Base-by-base conservation (phyloP, 176 grass and related monocot species). In the Carex myosuroides region DNA sequence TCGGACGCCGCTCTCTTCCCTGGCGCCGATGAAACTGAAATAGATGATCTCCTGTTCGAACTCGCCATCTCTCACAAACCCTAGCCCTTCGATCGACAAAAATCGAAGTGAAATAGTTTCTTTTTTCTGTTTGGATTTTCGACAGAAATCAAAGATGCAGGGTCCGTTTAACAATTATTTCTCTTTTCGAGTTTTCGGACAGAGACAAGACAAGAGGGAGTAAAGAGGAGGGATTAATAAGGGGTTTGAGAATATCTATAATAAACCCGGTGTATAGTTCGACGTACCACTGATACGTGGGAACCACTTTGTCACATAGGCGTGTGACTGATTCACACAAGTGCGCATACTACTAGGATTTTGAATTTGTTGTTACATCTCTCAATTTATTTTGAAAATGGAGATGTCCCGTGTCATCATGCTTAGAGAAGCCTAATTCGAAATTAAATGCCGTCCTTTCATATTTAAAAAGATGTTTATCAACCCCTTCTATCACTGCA, bases 1-100 rank as follows among this genome's bases (percentile, higher is more conserved):
- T 84, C 90, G 17, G 76, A 63, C 88, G 72, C 68, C 44, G 83
- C 83, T 44, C 65, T 92, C 89, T 53, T 87, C 14, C 91, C 79
- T 54, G 13, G 79, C 77, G 80, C 58, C 70, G 66, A 78, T 78
- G 30, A 79, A 75, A 62, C 84, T 57, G 88, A 91, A 87, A 93
- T 90, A 13, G 83, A 76, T 29, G 56, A 89, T 57, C 71, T 58
- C 35, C 83, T 88, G 64, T 46, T 82, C 14, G 48, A 69, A 79
- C 74, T 80, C 41, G 54, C n/a, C 5, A 42, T 85, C 56, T 71
- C 82, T 56, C 58, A 21, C 10, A 83, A 83, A 83, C 81, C 62
- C 60, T 83, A 83, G 44, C 14, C 35, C 12, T 69, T 52, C 21
- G 48, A 83, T 65, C 60, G 30, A 54, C 44, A 9, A 2, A 50